Base-by-base conservation (phyloP, 495 filamentous ascomycete species). In the Penicillium pancosmium region DNA sequence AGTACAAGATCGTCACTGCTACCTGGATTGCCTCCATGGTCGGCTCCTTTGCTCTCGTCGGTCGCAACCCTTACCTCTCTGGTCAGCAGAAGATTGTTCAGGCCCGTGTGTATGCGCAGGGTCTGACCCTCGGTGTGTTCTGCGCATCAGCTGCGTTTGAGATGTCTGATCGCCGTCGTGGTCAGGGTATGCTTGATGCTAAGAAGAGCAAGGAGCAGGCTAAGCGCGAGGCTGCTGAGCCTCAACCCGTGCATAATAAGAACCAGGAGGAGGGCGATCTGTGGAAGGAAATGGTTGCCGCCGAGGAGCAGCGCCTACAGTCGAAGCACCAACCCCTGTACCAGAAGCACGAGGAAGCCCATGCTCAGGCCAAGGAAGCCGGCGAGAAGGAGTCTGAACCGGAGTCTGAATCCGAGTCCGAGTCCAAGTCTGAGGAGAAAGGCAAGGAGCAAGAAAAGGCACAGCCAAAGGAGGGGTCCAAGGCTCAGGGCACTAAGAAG, bases 101-200 rank as follows among this genome's bases (percentile, higher is more conserved):
- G 81, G 95, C 95, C 10, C 86, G 94, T 81, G 88, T 98, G 59
- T 98, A 98, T 77, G 94, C 94, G n/a, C 94, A 98, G 78, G 92
- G 92, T 15, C 76, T 97, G 66, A 97, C 94, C 50, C 76, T 98
- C 16, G 90, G 89, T 68, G 91, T 98, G 52, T 76, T 98, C 58
- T 79, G 96, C 65, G 91, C 91, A 33, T 90, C 86, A 56, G 93
- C 95, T 40, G 91, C 85, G 16, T 89, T 98, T 68, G 94, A 98
- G 86, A 88, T 92, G 31, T 83, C 82, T 6, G 94, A 98, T 72
- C 88, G 89, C 55, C 83, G 81, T 60, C 82, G 81, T 62, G 91
- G 89, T 16, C 84, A 84, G 68, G 92, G 93, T 25, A 54, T 76
- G 2, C 36, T 77, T 5, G 67, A 75, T 40, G 36, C 70, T 27